Base-by-base conservation (phyloP, 1,284 basidiomycete species). In the Sanguinoderma infundibulare region DNA sequence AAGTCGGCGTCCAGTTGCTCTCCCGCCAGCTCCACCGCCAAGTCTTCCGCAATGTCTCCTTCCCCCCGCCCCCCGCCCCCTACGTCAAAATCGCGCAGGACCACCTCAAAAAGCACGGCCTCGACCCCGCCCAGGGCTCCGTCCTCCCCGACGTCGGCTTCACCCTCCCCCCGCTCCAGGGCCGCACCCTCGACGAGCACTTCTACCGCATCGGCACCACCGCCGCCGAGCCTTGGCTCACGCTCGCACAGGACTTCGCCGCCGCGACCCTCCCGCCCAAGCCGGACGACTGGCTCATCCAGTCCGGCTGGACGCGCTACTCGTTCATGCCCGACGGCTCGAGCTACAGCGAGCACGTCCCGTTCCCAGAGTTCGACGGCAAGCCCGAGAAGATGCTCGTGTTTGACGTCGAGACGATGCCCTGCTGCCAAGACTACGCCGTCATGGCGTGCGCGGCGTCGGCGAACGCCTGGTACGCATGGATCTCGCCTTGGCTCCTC, bases 321-420 rank as follows among this genome's bases (percentile, higher is more conserved):
- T 72, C 87, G 71, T 79, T 85, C 70, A 76, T 78, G 52, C 64
- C 81, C 12, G 88, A 92, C 59, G 90, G 91, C 3, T 86, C 87
- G 14, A 85, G 84, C 66, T 89, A 86, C 73, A 81, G 79, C 67
- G 85, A 89, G 70, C 83, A 83, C 32, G 87, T 92, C 47, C 76
- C 82, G 3, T 84, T 77, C 61, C 90, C 89, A 0, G 79, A 83
- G 69, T 85, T 87, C 55, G 77, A 86, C 40, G 86, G 85, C 2
- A 74, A 77, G 59, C 80, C 84, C 0, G 95, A 97, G 70, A 78
- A 89, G 54, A 84, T 89, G 75, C 82, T 98, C 55, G 86, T 89
- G 1, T 98, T 99, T 68, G 98, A 99, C 74, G 93, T 99, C 53
- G 97, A 99, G 77, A 96, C 94, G 0, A 84, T 99, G 80, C 95